Conservation (phyloP, 352 stramenopile species). For the Phytophthora fragariae region DNA sequence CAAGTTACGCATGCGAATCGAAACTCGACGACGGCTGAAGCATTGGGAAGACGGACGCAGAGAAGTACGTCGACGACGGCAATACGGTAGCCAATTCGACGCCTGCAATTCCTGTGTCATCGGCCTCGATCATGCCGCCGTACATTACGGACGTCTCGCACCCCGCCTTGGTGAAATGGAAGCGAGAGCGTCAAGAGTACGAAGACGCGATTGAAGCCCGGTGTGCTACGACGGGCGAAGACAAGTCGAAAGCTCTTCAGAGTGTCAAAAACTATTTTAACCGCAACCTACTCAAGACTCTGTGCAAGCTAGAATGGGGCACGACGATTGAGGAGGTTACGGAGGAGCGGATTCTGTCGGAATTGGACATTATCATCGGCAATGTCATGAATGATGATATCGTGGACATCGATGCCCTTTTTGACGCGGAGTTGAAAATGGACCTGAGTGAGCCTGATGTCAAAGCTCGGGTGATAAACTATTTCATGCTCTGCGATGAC, state of each 20-base stretch:
- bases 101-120: background rate
- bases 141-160: constrained; percentile 16
- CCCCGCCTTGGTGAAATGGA: constrained; percentile 30
- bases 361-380: constrained; percentile 20
- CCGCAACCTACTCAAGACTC: constrained; percentile 14
- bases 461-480: constrained; percentile 30
- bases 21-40: background rate
- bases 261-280: constrained; percentile 33
- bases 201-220: constrained; percentile 27
- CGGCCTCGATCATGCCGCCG: constrained; percentile 17
- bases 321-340: constrained; percentile 29
- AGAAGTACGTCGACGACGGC: too few relatives aligned
- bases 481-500: constrained; percentile 28
- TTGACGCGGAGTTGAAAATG: constrained; percentile 33
- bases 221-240: constrained; percentile 15
- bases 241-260: constrained; percentile 19
- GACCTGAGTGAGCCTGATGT: constrained; percentile 30
- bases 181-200: constrained; percentile 25
- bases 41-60: too few relatives aligned
- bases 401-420: background rate
- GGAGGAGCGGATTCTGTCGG: constrained; percentile 1
- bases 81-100: background rate
- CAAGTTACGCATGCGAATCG: background rate
- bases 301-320: constrained; percentile 33
- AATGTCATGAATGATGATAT: constrained; percentile 30